Evolutionary conservation across 768 basidiomycete genomes (phyloP).

Genomic region (Amanita fuliginea): DNA sequence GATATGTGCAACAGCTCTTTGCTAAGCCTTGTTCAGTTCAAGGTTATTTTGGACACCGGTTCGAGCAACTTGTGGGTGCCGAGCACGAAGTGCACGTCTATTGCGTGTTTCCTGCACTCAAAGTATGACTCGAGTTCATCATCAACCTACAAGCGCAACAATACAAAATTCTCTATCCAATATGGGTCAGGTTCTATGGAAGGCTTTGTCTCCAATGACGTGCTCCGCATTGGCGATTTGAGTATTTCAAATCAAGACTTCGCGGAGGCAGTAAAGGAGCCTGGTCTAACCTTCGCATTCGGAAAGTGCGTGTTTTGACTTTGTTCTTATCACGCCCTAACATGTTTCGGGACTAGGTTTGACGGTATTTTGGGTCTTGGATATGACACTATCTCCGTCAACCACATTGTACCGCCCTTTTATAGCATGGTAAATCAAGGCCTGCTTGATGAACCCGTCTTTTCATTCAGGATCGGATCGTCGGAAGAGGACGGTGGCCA

Average conservation of each 20-base stretch:
- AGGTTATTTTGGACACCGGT: conserved; percentile 91
- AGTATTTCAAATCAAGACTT: conserved; percentile 70
- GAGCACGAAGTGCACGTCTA: conserved; percentile 67
- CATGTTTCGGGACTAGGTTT: conserved; percentile 40
- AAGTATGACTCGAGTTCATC: conserved; percentile 83
- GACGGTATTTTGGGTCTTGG: conserved; percentile 93
- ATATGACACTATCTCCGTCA: conserved; percentile 94
- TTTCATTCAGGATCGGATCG: conserved; percentile 87
- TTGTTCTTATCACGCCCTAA: not conserved
- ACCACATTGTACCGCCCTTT: conserved; percentile 87
- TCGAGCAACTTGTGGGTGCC: conserved; percentile 96
- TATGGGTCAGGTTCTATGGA: conserved; percentile 97
- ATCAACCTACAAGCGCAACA: conserved; percentile 83
- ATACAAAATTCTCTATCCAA: conserved; percentile 77
- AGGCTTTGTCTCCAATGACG: conserved; percentile 86
- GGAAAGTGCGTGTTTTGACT: conserved; percentile 55
- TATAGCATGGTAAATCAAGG: conserved; percentile 82
- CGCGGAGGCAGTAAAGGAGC: conserved; percentile 92
- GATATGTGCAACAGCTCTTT: not conserved
- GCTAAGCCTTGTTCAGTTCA: conserved; percentile 44
- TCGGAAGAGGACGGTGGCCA: conserved; percentile 87
- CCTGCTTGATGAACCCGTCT: conserved; percentile 77
- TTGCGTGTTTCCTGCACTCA: conserved; percentile 87
- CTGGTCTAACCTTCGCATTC: conserved; percentile 94
- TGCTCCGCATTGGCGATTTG: conserved; percentile 74